Percentiles rank a stretch among this genome's conserved stretches.
Evolutionary conservation across 164 flowering plant genomes (phyloP).

Genomic region (Nymphaea colorata): DNA sequence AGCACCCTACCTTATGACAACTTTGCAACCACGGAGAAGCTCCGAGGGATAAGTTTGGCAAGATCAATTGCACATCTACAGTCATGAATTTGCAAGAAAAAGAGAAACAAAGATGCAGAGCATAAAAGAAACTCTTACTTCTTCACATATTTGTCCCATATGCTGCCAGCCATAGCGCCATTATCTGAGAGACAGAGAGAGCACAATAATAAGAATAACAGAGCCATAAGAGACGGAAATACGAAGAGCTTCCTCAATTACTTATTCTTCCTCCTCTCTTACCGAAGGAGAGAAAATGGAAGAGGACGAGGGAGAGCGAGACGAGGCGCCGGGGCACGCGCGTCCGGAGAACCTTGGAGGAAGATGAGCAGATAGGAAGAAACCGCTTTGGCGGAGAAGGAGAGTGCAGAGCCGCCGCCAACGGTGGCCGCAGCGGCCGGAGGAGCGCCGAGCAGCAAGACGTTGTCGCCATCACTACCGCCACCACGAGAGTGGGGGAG

Average conservation of each 20-base stretch:
- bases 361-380: not conserved
- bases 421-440: not conserved
- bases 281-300: slow-evolving; percentile 22
- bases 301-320: slow-evolving; percentile 29
- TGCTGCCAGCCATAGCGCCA: slow-evolving; percentile 43
- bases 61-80: too few relatives aligned
- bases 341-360: not conserved
- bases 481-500: not conserved
- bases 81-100: not conserved
- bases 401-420: not conserved
- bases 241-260: slow-evolving; percentile 16
- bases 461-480: not conserved
- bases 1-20: too few relatives aligned
- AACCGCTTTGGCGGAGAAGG: not conserved
- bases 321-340: slow-evolving; percentile 39
- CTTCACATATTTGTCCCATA: slow-evolving; percentile 64
- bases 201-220: not conserved
- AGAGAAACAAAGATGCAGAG: not conserved
- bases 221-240: not conserved
- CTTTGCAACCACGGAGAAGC: too few relatives aligned
- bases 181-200: not conserved
- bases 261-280: slow-evolving; percentile 1
- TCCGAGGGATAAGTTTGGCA: too few relatives aligned
- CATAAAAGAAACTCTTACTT: slow-evolving; percentile 23
- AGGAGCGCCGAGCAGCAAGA: not conserved